Evolutionary conservation across 208 protist species (phyloP).

Genomic region (Crithidia mellificae): DNA sequence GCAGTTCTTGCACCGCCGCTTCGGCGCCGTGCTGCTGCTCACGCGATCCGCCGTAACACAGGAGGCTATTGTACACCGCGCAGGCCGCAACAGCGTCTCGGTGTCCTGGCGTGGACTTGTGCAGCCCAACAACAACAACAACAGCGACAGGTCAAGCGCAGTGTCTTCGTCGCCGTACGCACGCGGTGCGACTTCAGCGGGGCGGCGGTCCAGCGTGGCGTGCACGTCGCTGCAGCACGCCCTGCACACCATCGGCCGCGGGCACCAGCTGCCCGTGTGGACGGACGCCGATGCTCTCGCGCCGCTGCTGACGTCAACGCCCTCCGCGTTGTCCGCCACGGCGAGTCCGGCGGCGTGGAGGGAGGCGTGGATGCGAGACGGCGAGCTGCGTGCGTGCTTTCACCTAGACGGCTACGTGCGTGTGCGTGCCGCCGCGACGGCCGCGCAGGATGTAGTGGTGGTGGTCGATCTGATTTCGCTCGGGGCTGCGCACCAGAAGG

Average conservation of each 20-base stretch:
- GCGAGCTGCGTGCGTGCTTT: constrained; percentile 34
- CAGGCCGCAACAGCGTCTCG: constrained; percentile 35
- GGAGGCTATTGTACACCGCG: constrained; percentile 40
- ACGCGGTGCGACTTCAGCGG: background rate
- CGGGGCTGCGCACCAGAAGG: too few relatives aligned
- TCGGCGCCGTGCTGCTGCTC: constrained; percentile 39
- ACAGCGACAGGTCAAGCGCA: too few relatives aligned
- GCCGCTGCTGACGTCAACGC: constrained; percentile 35
- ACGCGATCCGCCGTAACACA: constrained; percentile 68
- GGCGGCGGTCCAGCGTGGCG: background rate
- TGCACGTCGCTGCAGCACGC: constrained; percentile 34
- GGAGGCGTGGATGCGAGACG: constrained; percentile 8
- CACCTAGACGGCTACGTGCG: constrained; percentile 41
- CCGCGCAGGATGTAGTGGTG: background rate
- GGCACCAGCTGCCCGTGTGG: constrained; percentile 64
- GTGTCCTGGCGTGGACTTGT: constrained; percentile 24
- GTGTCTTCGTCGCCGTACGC: too few relatives aligned
- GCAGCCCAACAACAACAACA: too few relatives aligned
- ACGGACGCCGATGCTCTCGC: constrained; percentile 45
- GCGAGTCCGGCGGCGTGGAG: constrained; percentile 27
- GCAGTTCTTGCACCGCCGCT: constrained; percentile 42
- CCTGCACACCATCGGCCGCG: constrained; percentile 50
- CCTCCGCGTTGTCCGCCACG: constrained; percentile 3
- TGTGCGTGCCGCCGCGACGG: constrained; percentile 33
- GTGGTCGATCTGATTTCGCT: constrained; percentile 32